Base-by-base conservation (phyloP, 768 basidiomycete genomes). In the Collybia sordida region DNA sequence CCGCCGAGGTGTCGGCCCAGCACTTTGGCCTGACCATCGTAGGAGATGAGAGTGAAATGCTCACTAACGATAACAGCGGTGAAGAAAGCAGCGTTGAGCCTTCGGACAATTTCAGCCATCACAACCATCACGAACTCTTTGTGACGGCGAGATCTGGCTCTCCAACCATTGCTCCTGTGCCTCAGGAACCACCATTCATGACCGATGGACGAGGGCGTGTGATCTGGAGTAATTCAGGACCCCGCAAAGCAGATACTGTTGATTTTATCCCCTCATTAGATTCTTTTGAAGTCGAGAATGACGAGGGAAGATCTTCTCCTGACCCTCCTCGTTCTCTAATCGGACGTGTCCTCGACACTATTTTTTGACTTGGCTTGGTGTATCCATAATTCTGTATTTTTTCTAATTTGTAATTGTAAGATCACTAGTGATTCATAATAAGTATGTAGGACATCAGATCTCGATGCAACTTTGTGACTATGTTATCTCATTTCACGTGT, bases 141-240 rank as follows among this genome's bases (percentile, higher is more conserved):
- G 28, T 27, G 18, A n/a, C 44, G 15, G 18, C n/a, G 27, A 38
- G 28, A 31, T 36, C 43, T 14, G 49, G 34, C 28, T 27, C 45
- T 23, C 18, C 39, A 23, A 38, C 17, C 9, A 38, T 22, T 37
- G 41, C 24, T 37, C 45, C 4, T 7, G 27, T 25, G 7, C 40
- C 22, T 27, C 45, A 47, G 15, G 72, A 75, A 23, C 79, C 81
- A 24, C 75, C 79, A 6, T 85, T 85, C 57, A 70, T 82, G 50
- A 85, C 84, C 12, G 84, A 86, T 61, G 83, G 83, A 22, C 72
- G 84, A 40, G 83, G 83, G 7, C 70, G 83, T 48, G 83, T 84
- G 18, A 78, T 85, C 15, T 73, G 74, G 64, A 75, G 69, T 8
- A 60, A 64, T 43, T 40, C 48, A 17, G 14, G 42, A 17, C 24